A percentile compares a stretch with the other conserved stretches of the same genome.
phyloP scores from a whole-genome alignment of 495 filamentous ascomycete species.

The Aspergillus sclerotiicarbonarius region DNA sequence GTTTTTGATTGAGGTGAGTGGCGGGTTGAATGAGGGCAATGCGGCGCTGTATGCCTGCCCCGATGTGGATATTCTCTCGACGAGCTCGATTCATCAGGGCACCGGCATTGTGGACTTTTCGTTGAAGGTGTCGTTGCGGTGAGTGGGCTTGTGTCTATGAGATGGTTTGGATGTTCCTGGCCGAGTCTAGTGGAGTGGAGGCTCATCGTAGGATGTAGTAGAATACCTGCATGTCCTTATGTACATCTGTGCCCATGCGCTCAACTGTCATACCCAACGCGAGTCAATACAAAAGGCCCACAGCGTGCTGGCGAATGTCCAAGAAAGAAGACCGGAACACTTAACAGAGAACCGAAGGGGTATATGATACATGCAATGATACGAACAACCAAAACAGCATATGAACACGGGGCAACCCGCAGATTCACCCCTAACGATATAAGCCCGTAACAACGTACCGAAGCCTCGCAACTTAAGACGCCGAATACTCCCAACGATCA shows the following conservation, averaged over 20 bases:
- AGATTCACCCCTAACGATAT: constrained; percentile 8
- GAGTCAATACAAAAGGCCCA: background rate
- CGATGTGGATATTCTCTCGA: constrained; percentile 92
- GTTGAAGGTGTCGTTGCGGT: constrained; percentile 68
- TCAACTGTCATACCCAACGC: background rate
- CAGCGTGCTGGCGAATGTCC: background rate
- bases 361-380: constrained; percentile 20
- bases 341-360: constrained; percentile 18
- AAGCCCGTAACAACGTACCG: constrained; percentile 11
- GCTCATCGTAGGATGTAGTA: background rate
- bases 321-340: constrained; percentile 1
- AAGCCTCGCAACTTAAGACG: constrained; percentile 5
- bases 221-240: background rate
- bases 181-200: background rate
- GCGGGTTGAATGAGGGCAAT: constrained; percentile 83
- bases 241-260: constrained; percentile 3
- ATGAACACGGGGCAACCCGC: constrained; percentile 4
- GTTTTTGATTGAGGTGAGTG: constrained; percentile 88
- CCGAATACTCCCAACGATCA: constrained; percentile 11
- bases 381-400: background rate
- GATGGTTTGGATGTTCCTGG: background rate
- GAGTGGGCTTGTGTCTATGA: background rate
- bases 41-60: constrained; percentile 75
- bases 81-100: constrained; percentile 95
- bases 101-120: constrained; percentile 92